phyloP scores from a whole-genome alignment of 1,284 basidiomycete genomes.

The Ganoderma meredithae region DNA sequence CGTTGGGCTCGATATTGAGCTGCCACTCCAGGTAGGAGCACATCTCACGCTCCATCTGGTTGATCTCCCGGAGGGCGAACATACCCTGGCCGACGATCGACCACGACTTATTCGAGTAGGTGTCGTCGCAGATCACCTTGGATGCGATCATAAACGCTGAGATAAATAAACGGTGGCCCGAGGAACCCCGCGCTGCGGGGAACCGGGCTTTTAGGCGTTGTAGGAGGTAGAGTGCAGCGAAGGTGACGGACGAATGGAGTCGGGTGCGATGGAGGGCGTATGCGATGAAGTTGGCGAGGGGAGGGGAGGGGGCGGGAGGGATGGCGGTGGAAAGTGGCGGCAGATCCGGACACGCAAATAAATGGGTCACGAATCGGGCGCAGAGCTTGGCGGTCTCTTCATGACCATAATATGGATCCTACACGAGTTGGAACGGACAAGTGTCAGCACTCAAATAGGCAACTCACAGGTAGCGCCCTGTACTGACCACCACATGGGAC shows the following conservation, averaged over 20 bases:
- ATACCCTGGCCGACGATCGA: constrained; percentile 92
- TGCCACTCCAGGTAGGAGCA: constrained; percentile 94
- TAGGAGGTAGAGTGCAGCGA: constrained; percentile 85
- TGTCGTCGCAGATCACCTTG: constrained; percentile 95
- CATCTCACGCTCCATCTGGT: constrained; percentile 97
- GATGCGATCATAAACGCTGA: constrained; percentile 94
- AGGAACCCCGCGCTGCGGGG: constrained; percentile 91
- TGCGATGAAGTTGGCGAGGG: constrained; percentile 84
- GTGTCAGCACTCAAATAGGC: constrained; percentile 18
- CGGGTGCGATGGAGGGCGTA: constrained; percentile 92
- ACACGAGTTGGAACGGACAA: neutral
- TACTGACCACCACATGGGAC: constrained; percentile 30
- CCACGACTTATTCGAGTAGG: constrained; percentile 97
- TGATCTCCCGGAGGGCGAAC: constrained; percentile 90
- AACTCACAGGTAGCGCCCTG: constrained; percentile 18
- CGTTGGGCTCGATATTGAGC: constrained; percentile 76
- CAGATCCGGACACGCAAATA: constrained; percentile 77
- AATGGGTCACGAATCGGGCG: constrained; percentile 80
- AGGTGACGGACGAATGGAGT: constrained; percentile 83
- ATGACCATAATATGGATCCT: constrained; percentile 84
- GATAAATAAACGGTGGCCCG: constrained; percentile 90
- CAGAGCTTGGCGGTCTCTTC: constrained; percentile 70
- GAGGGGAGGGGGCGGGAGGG: constrained; percentile 58
- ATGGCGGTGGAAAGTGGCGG: constrained; percentile 42
- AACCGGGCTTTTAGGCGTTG: constrained; percentile 91